Evolutionary conservation across 2,329 filamentous ascomycete genomes (phyloP).

Genomic region (Penicillium sp.): DNA sequence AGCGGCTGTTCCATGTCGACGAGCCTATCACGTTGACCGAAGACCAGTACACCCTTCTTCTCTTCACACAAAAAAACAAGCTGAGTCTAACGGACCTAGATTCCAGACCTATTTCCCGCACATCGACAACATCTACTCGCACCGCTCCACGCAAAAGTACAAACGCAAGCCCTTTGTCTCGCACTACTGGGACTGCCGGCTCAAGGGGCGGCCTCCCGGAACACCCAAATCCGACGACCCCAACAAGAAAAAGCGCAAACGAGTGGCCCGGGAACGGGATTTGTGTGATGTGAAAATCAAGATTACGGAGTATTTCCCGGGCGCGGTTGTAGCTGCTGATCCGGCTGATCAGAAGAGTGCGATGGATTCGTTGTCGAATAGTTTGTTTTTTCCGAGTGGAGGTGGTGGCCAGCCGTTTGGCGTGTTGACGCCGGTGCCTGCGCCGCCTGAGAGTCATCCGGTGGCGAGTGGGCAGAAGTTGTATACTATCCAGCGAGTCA

Average conservation of each 20-base stretch:
- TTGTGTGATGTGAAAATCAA: constrained; percentile 87
- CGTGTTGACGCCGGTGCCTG: constrained; percentile 39
- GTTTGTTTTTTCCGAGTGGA: constrained; percentile 18
- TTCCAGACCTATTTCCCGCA: constrained; percentile 80
- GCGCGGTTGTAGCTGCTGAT: constrained; percentile 24
- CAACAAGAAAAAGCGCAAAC: constrained; percentile 76
- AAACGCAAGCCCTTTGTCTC: constrained; percentile 79
- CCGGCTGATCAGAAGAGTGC: constrained; percentile 15
- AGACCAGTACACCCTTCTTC: constrained; percentile 57
- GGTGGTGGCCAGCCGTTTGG: constrained; percentile 35
- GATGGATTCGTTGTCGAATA: constrained; percentile 12
- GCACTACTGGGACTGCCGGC: constrained; percentile 79
- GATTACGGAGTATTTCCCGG: constrained; percentile 73
- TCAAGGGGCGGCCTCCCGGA: constrained; percentile 74
- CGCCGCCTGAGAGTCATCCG: constrained; percentile 42
- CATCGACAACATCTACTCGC: constrained; percentile 80
- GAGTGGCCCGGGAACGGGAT: constrained; percentile 68
- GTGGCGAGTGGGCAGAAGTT: constrained; percentile 53
- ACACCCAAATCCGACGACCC: constrained; percentile 77
- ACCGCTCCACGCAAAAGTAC: constrained; percentile 74
- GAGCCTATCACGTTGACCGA: constrained; percentile 68
- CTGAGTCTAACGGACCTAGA: constrained; percentile 37
- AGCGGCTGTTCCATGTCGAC: constrained; percentile 71
- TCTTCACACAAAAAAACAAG: constrained; percentile 13
- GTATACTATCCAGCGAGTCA: constrained; percentile 74